phyloP scores from a whole-genome alignment of 2,329 filamentous ascomycete species.

The Colletotrichum zoysiae region DNA sequence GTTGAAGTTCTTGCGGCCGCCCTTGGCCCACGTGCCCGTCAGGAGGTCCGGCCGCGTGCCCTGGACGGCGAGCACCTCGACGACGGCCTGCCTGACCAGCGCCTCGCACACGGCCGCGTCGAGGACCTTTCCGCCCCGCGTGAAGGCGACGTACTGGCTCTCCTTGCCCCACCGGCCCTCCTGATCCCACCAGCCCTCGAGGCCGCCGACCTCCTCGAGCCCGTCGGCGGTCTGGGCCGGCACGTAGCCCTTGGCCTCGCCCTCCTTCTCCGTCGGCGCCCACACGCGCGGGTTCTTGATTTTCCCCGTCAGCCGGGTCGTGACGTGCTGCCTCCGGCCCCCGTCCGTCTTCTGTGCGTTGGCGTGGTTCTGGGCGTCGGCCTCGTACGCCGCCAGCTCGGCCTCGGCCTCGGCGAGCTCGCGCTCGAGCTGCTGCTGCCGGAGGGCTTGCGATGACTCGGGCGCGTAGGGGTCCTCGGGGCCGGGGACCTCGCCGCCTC shows the following conservation, averaged over 20 bases:
- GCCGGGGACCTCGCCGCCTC: slow-evolving; percentile 53
- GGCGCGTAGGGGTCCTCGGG: slow-evolving; percentile 56
- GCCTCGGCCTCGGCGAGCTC: slow-evolving; percentile 41
- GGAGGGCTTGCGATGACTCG: slow-evolving; percentile 48
- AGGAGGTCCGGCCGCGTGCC: slow-evolving; percentile 41
- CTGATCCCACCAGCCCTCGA: slow-evolving; percentile 67
- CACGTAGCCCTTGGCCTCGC: slow-evolving; percentile 52
- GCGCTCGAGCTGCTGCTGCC: slow-evolving; percentile 48
- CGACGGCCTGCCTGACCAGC: slow-evolving; percentile 62
- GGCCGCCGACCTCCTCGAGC: slow-evolving; percentile 61
- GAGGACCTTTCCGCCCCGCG: slow-evolving; percentile 52
- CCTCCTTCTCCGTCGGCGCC: slow-evolving; percentile 33
- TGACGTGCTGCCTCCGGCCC: slow-evolving; percentile 2
- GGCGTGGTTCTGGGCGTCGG: slow-evolving; percentile 6
- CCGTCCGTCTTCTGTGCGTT: neutral
- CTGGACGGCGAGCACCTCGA: slow-evolving; percentile 63
- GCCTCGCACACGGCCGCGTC: slow-evolving; percentile 62
- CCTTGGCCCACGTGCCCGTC: slow-evolving; percentile 46
- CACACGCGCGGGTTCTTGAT: slow-evolving; percentile 6
- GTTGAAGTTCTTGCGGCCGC: slow-evolving; percentile 48
- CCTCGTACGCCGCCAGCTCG: slow-evolving; percentile 41
- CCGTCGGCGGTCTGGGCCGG: slow-evolving; percentile 61
- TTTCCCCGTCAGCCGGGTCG: slow-evolving; percentile 21
- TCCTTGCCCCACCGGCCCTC: slow-evolving; percentile 64
- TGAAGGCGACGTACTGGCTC: slow-evolving; percentile 60